Conservation (phyloP, 208 protist species). For the Pavlovales sp. region DNA sequence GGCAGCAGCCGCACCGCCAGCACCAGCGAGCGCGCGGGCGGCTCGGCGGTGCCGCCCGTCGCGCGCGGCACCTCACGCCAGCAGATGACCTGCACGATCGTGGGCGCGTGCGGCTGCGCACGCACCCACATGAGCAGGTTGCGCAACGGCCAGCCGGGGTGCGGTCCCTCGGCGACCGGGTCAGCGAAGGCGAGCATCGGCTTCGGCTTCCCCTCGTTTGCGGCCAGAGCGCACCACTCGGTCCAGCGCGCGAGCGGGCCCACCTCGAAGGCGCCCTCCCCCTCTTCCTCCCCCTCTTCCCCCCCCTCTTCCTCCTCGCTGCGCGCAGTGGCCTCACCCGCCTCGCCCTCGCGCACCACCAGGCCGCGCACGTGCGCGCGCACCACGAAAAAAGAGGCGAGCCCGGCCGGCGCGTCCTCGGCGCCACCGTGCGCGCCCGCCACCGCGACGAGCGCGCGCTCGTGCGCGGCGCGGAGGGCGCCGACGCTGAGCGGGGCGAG, state of each 20-base stretch:
- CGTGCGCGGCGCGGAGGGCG: neutral
- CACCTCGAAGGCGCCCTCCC: neutral
- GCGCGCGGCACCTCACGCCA: constrained; percentile 34
- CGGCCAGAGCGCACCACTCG: neutral
- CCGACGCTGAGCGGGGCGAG: neutral
- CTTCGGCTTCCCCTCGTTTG: neutral
- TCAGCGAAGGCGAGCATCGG: constrained; percentile 61
- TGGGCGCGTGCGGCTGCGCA: neutral
- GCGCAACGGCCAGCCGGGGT: constrained; percentile 68
- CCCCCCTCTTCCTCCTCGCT: neutral
- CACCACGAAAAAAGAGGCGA: neutral
- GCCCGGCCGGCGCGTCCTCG: too few species aligned
- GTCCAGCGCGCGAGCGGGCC: neutral
- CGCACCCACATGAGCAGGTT: constrained; percentile 61
- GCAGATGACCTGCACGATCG: constrained; percentile 20
- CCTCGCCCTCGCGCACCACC: neutral
- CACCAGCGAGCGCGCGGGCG: neutral
- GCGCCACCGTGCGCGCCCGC: too few species aligned
- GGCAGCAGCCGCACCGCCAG: neutral
- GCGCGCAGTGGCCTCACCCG: neutral
- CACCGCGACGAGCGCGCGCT: neutral
- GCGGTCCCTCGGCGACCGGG: constrained; percentile 39
- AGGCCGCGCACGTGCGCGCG: too few species aligned
- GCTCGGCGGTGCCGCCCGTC: neutral
- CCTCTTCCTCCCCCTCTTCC: too few species aligned